A percentile compares a stretch with the other conserved stretches of the same genome.
These are phyloP conservation scores for Aspergillus persii DNA, from an alignment of 2,329 filamentous ascomycete genomes.

Conservation along the genomic window DNA sequence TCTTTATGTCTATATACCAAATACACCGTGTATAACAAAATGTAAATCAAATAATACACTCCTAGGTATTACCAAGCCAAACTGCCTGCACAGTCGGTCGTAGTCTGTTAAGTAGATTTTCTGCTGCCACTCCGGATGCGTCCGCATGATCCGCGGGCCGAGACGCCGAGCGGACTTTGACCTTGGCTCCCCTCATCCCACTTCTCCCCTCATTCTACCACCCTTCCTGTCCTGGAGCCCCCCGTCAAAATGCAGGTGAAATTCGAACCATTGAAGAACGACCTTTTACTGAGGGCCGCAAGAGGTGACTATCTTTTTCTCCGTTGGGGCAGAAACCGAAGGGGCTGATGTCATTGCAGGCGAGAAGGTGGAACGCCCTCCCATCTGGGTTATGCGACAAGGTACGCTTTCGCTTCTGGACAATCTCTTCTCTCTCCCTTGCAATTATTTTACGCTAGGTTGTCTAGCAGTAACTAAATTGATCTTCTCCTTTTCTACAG, in stretches of 20 bases:
- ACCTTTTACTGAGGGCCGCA: slow-evolving; percentile 84
- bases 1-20: background rate
- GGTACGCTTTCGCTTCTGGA: slow-evolving; percentile 50
- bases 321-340: background rate
- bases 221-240: slow-evolving; percentile 9
- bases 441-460: background rate
- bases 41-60: background rate
- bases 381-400: slow-evolving; percentile 99
- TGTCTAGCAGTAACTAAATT: background rate
- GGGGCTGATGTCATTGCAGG: slow-evolving; percentile 52
- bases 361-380: slow-evolving; percentile 85
- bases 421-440: background rate
- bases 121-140: background rate
- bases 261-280: slow-evolving; percentile 87
- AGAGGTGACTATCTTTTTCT: slow-evolving; percentile 59
- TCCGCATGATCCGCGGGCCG: slow-evolving; percentile 12
- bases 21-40: background rate
- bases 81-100: background rate
- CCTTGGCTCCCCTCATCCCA: slow-evolving; percentile 20
- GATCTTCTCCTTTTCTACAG: slow-evolving; percentile 46
- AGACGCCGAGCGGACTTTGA: slow-evolving; percentile 15
- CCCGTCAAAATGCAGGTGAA: slow-evolving; percentile 59
- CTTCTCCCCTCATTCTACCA: slow-evolving; percentile 18
- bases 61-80: background rate
- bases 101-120: background rate